Evolutionary conservation across 441 rosid genomes (phyloP).

Genomic region (Kokia cookei): DNA sequence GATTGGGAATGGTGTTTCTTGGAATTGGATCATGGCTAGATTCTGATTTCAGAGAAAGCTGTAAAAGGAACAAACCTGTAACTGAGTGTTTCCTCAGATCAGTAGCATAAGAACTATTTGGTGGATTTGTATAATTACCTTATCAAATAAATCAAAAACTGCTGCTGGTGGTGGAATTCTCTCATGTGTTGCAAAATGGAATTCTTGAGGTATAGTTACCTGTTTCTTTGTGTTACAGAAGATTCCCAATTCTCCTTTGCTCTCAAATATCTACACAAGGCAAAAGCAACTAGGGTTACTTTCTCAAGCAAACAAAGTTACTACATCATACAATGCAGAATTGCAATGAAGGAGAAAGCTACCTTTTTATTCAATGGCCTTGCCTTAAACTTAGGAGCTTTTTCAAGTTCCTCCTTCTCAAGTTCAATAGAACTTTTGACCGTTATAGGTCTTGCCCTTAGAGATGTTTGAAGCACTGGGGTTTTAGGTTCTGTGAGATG

Average conservation of each 20-base stretch:
- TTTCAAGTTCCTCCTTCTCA: conserved; percentile 86
- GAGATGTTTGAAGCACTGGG: conserved; percentile 70
- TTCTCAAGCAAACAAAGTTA: not conserved
- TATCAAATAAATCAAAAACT: conserved; percentile 72
- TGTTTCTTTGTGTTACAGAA: conserved; percentile 77
- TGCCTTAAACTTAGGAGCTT: conserved; percentile 87
- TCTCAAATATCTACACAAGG: conserved; percentile 76
- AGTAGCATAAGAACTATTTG: not conserved
- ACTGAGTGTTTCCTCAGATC: not conserved
- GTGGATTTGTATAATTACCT: conserved; percentile 38
- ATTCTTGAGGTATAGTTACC: conserved; percentile 76
- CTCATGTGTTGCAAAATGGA: conserved; percentile 82
- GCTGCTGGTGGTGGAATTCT: conserved; percentile 60
- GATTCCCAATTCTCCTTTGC: conserved; percentile 89
- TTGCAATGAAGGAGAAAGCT: conserved; percentile 5
- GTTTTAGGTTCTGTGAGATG: conserved; percentile 72
- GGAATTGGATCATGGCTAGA: conserved; percentile 47
- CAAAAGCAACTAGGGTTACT: not conserved
- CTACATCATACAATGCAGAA: not conserved
- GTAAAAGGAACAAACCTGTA: conserved; percentile 5
- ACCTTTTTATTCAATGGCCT: conserved; percentile 94
- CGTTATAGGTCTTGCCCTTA: conserved; percentile 79
- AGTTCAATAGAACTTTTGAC: conserved; percentile 76
- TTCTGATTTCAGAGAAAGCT: conserved; percentile 89
- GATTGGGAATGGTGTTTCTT: conserved; percentile 73